phyloP scores from a whole-genome alignment of 2,329 filamentous ascomycete species.

The Fusarium sp. region DNA sequence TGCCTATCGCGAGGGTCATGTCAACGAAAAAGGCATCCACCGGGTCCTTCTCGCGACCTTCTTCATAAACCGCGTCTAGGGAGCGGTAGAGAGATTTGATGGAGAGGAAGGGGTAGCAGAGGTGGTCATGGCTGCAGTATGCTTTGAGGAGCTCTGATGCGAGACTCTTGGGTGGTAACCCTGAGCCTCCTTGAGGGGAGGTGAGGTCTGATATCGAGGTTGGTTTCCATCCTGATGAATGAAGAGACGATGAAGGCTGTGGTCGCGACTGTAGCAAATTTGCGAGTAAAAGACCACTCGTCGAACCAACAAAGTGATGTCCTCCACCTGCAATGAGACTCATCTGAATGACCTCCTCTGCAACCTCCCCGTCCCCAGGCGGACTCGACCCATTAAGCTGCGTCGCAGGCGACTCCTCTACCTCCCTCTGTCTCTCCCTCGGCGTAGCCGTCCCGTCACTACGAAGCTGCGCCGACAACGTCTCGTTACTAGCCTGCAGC shows the following conservation, averaged over 20 bases:
- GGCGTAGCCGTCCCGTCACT: constrained; percentile 9
- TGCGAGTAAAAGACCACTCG: constrained; percentile 58
- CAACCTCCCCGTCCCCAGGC: constrained; percentile 48
- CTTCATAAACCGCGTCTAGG: constrained; percentile 50
- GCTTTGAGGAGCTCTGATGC: constrained; percentile 56
- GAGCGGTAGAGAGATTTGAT: constrained; percentile 48
- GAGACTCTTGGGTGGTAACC: constrained; percentile 53
- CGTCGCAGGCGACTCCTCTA: not conserved
- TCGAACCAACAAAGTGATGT: constrained; percentile 58
- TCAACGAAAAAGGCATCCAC: constrained; percentile 58
- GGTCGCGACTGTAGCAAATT: constrained; percentile 53
- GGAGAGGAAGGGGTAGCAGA: constrained; percentile 59
- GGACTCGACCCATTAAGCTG: constrained; percentile 19
- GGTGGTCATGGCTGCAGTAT: constrained; percentile 59
- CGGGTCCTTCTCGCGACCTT: constrained; percentile 35
- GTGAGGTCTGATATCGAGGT: constrained; percentile 13
- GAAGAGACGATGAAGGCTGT: constrained; percentile 25
- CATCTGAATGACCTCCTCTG: constrained; percentile 59
- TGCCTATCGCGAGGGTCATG: constrained; percentile 60
- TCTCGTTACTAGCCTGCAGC: constrained; percentile 50
- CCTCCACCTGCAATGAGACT: constrained; percentile 59
- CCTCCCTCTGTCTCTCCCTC: not conserved
- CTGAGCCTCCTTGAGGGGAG: constrained; percentile 28
- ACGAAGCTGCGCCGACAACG: constrained; percentile 24
- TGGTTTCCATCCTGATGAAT: constrained; percentile 34